A percentile compares a stretch with the other conserved stretches of the same genome.
Evolutionary conservation across 2,329 filamentous ascomycete species (phyloP).

Genomic region (Aspergillus jensenii): DNA sequence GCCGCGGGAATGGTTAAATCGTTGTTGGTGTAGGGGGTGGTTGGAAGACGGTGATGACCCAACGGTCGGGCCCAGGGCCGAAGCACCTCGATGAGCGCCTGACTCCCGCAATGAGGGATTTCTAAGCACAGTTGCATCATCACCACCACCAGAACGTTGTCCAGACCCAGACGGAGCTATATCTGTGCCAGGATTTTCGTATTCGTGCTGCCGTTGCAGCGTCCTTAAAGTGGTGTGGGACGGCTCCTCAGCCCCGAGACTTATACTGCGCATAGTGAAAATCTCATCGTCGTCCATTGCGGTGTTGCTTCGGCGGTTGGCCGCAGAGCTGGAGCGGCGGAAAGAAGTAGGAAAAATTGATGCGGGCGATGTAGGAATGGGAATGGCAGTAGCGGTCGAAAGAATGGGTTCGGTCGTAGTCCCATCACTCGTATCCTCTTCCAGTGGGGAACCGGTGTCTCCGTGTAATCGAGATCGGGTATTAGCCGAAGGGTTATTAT

Average conservation of each 20-base stretch:
- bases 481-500: slow-evolving; percentile 46
- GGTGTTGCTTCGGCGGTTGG: slow-evolving; percentile 36
- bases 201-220: slow-evolving; percentile 35
- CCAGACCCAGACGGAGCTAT: slow-evolving; percentile 22
- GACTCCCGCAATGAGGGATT: slow-evolving; percentile 21
- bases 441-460: slow-evolving; percentile 32
- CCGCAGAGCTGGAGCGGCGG: slow-evolving; percentile 47
- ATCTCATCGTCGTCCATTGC: slow-evolving; percentile 46
- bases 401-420: slow-evolving; percentile 31
- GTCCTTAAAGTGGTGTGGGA: slow-evolving; percentile 32
- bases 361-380: slow-evolving; percentile 50
- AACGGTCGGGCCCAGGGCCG: slow-evolving; percentile 24
- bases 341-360: slow-evolving; percentile 38
- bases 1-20: slow-evolving; percentile 37
- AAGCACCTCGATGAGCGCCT: slow-evolving; percentile 21
- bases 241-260: slow-evolving; percentile 44
- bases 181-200: slow-evolving; percentile 22
- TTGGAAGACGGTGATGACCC: slow-evolving; percentile 34
- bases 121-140: slow-evolving; percentile 21
- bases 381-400: slow-evolving; percentile 45
- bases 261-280: slow-evolving; percentile 48
- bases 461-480: slow-evolving; percentile 29
- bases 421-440: slow-evolving; percentile 39
- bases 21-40: slow-evolving; percentile 37
- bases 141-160: slow-evolving; percentile 16